These are phyloP conservation scores for Manihot esculenta DNA, from an alignment of 441 rosid species.

Conservation along the genomic window DNA sequence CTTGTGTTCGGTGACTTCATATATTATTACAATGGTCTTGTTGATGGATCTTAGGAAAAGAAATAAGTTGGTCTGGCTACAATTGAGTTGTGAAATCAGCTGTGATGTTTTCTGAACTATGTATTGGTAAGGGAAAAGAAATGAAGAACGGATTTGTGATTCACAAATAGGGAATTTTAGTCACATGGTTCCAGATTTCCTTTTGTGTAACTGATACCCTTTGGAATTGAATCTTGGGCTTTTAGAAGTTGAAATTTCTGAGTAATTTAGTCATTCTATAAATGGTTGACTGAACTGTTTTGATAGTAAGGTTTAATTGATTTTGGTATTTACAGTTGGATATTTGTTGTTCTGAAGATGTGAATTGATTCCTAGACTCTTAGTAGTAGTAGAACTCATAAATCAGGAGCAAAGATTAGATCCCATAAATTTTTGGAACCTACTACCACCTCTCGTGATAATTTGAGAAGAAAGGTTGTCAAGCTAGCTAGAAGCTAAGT, in stretches of 20 bases:
- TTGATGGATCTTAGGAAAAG: neutral
- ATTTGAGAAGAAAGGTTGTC: neutral
- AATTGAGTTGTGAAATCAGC: neutral
- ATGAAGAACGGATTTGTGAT: neutral
- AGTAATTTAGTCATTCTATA: neutral
- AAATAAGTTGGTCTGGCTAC: neutral
- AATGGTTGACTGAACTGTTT: neutral
- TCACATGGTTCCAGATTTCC: neutral
- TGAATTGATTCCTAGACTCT: neutral
- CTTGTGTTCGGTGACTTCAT: too few relatives aligned
- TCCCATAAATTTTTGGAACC: neutral
- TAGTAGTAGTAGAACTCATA: neutral
- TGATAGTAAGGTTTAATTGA: neutral
- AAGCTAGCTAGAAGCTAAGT: neutral
- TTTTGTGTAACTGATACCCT: neutral
- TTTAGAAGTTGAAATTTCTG: neutral
- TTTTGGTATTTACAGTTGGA: neutral
- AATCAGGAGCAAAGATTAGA: neutral
- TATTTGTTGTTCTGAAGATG: neutral
- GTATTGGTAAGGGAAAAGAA: neutral
- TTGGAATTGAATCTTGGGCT: neutral
- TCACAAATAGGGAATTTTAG: neutral
- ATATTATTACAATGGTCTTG: neutral
- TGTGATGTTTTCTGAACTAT: neutral
- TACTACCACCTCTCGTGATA: neutral